Conservation (phyloP, 1,284 basidiomycete genomes). For the Schizophyllum amplum region DNA sequence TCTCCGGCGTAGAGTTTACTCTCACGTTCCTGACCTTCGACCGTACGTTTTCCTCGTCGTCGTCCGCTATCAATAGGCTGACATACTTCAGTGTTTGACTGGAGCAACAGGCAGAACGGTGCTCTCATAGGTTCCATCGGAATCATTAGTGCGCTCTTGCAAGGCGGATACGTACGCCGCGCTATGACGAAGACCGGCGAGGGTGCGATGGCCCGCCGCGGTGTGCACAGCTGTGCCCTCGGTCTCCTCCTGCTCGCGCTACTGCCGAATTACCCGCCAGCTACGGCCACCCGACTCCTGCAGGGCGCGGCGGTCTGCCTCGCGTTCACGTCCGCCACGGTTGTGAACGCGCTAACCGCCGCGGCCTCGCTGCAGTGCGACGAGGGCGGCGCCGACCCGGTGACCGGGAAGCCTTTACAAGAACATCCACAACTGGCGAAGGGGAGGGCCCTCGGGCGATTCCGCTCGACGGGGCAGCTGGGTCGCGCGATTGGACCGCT, state of each 20-base stretch:
- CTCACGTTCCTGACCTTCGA: conserved; percentile 87
- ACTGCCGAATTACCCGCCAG: conserved; percentile 50
- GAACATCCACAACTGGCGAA: conserved; percentile 66
- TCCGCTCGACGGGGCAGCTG: conserved; percentile 83
- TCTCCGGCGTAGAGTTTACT: conserved; percentile 90
- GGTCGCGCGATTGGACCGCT: conserved; percentile 86
- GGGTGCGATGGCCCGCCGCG: conserved; percentile 69
- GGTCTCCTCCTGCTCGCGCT: conserved; percentile 63
- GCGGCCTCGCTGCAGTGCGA: conserved; percentile 84
- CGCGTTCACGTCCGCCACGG: conserved; percentile 87
- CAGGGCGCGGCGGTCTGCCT: conserved; percentile 73
- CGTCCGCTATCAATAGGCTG: background rate
- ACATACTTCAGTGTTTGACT: conserved; percentile 73
- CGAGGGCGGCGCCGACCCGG: conserved; percentile 46
- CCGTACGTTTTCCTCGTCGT: conserved; percentile 38
- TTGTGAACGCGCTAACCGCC: conserved; percentile 84
- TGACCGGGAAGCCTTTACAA: conserved; percentile 43
- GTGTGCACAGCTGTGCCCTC: conserved; percentile 62
- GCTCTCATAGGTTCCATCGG: conserved; percentile 83
- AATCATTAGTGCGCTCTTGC: conserved; percentile 77
- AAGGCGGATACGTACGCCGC: conserved; percentile 86
- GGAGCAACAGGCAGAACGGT: conserved; percentile 86
- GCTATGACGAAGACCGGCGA: conserved; percentile 65
- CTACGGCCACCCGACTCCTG: conserved; percentile 49
- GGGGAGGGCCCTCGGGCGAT: conserved; percentile 78